Evolutionary conservation across 192 early-diverging fungal species (phyloP), one percentile per base, ranked within the genome.

Genomic region (Backusella luteola): DNA sequence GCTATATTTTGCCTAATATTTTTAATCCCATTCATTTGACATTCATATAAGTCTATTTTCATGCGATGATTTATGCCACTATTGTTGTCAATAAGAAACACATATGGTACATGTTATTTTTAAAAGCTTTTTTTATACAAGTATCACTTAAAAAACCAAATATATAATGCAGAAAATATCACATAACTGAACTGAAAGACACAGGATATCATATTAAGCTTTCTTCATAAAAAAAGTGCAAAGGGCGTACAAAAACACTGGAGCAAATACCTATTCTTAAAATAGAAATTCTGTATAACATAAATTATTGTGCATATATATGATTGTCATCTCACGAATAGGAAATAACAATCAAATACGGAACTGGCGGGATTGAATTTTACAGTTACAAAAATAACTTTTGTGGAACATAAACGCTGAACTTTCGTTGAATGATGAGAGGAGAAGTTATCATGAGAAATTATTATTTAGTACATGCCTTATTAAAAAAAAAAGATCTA

Each of bases 401-500:
- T 26, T 63, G 56, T 63, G 56, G 11, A 63, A 63, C 56, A 63
- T 29, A 12, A 29, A 63, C 21, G 26, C 56, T 29, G 56, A 29
- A 12, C 56, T 29, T 26, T 29, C 26, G 56, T 63, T 63, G 56
- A 29, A 63, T 63, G 23, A 29, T n/a, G 56, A 29, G 23, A 29
- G 11, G 26, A 29, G 26, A 26, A 63, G 56, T 63, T 63, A 63
- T 63, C 56, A 63, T 63, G 56, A 63, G 56, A 63, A 63, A 26
- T 23, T 63, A 63, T 63, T 63, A 63, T 63, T 63, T 63, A 63
- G 56, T 63, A 63, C 56, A 63, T 63, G 56, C 56, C 23, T 63
- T 63, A 29, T 63, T 63, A 26, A 63, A 63, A 63, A 29, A 59
- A 12, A 14, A 0, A 39, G 38, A 39, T 39, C 56, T 26, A 63